Base-by-base conservation (phyloP, 306 rosid genomes). In the Dryas octopetala region DNA sequence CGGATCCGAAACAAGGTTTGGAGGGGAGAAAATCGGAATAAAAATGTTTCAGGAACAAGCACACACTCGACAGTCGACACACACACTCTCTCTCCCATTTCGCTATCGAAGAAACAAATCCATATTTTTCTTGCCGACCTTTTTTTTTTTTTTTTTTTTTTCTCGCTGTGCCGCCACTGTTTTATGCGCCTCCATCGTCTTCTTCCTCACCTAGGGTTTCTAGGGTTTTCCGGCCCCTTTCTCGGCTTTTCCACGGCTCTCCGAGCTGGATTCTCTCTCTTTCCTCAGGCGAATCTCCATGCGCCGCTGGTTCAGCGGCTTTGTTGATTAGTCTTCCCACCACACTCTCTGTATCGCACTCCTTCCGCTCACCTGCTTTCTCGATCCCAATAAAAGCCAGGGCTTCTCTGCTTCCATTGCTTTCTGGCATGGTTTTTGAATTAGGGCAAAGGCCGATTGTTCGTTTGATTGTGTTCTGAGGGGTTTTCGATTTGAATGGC, bases 301-400 rank as follows among this genome's bases (percentile, higher is more conserved):
- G 86, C 88, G 88, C 88, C 93, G 96, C 91, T 88, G 91, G 87
- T 88, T 88, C 79, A 88, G 90, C 87, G 93, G 93, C 88, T 90
- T 88, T 48, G 88, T 88, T 73, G 91, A 90, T 86, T 90, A 86
- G 88, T 75, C 32, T 6, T 9, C 53, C 44, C 52, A 5, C 53
- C 62, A 5, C 14, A 38, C 75, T 61, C 53, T 58, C 71, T 6
- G n/a, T 13, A 58, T 44, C 45, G 4, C 49, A 6, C 57, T 58
- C 12, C 50, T 0, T 40, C 11, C 40, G 49, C 15, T 45, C 54
- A 26, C 57, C 38, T 58, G 26, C 47, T 45, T 55, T 45, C 17
- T 74, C 73, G 81, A 78, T 82, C 80, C 28, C 69, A 62, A 28
- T 40, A 4, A 5, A 28, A 15, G 46, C 7, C 44, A 32, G 78